A percentile compares a stretch with the other conserved stretches of the same genome.
phyloP scores from a whole-genome alignment of 352 stramenopile species.

The Pythium rishiriense region DNA sequence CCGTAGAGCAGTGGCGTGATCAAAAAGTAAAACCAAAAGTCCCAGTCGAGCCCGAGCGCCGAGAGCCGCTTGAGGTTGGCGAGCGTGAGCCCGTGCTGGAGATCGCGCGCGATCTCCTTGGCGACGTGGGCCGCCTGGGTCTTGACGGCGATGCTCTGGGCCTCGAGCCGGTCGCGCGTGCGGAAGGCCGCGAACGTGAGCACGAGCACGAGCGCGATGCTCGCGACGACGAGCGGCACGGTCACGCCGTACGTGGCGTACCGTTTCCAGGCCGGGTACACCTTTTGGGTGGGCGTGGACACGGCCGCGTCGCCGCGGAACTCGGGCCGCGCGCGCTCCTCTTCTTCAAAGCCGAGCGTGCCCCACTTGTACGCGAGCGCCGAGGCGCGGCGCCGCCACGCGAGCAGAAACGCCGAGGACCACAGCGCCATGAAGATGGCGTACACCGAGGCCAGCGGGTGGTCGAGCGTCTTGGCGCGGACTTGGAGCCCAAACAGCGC shows the following conservation, averaged over 20 bases:
- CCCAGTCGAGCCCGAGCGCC: slow-evolving; percentile 64
- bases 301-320: slow-evolving; percentile 62
- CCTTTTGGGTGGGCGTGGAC: slow-evolving; percentile 35
- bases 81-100: slow-evolving; percentile 54
- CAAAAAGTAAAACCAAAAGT: slow-evolving; percentile 87
- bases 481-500: slow-evolving; percentile 74
- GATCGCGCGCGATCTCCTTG: slow-evolving; percentile 43
- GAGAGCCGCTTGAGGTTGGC: slow-evolving; percentile 51
- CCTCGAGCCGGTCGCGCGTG: slow-evolving; percentile 74
- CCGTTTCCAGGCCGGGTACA: slow-evolving; percentile 77
- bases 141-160: slow-evolving; percentile 46
- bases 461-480: slow-evolving; percentile 62
- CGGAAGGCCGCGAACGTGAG: slow-evolving; percentile 74
- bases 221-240: slow-evolving; percentile 54
- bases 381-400: slow-evolving; percentile 79
- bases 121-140: slow-evolving; percentile 42
- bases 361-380: slow-evolving; percentile 88
- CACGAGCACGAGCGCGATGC: slow-evolving; percentile 57
- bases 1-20: slow-evolving; percentile 87
- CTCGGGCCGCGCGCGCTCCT: slow-evolving; percentile 78
- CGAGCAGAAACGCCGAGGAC: slow-evolving; percentile 87
- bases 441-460: slow-evolving; percentile 77
- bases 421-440: slow-evolving; percentile 90
- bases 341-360: slow-evolving; percentile 87
- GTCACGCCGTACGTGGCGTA: slow-evolving; percentile 76